Evolutionary conservation across 78 protist genomes (phyloP), one percentile per base, ranked within the genome.

Genomic region (Dictyostelium purpureum): DNA sequence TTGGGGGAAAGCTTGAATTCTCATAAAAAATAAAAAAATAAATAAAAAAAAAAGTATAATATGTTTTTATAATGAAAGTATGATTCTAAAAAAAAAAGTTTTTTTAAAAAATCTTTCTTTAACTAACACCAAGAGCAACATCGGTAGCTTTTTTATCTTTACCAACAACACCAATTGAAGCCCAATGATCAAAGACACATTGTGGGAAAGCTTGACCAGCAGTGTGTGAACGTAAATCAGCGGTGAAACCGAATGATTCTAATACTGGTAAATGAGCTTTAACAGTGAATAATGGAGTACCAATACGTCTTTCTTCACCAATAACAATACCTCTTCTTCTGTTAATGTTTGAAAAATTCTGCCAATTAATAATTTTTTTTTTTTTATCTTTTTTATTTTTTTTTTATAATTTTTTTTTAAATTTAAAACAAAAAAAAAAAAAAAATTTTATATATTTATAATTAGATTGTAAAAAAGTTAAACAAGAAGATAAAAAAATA

Each of bases 181-280:
- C 88, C 99, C 99, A 99, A 97, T 99, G 99, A 90, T 97, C 98
- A 91, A 99, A 99, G 38, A 97, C 98, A 56, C 97, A 82, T 96
- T 99, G 99, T 42, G 99, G 99, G 99, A 99, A 99, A 61, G 99
- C 99, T 95, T 98, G 97, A 85, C 99, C 99, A 21, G 97, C 95
- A 51, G 99, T 99, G 95, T 94, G 75, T 21, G 99, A 69, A 63
- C 99, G 98, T 19, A 99, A 97, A 79, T 97, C 99, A 66, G 99
- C 96, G 28, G 98, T 96, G 98, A 99, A 97, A 43, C 99, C 99
- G 99, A 99, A 99, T 18, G 99, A 99, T 95, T 99, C 99, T 49
- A 81, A 65, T 88, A 99, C 99, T 52, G 99, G 99, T 66, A 99
- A 77, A 94, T 97, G 73, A 26, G 99, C 98, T 95, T 95, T 96